A percentile compares a stretch with the other conserved stretches of the same genome.
These are phyloP conservation scores for Tulasnella sp. DNA, from an alignment of 768 basidiomycete species.

Conservation along the genomic window DNA sequence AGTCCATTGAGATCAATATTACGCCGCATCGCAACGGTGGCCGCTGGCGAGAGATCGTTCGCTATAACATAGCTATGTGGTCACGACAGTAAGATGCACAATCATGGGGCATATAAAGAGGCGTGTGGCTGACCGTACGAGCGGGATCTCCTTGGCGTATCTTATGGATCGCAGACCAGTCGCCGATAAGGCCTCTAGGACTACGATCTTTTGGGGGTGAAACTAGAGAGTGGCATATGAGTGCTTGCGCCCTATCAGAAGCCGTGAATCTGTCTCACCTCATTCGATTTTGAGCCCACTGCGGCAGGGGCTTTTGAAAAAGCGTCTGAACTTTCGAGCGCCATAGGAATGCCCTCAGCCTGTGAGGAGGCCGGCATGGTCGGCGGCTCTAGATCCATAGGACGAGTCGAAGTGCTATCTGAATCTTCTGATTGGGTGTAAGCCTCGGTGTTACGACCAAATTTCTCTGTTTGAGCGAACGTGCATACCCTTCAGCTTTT, in stretches of 20 bases:
- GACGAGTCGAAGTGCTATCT: too few relatives aligned
- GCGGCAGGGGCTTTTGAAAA: too few relatives aligned
- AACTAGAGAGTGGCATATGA: constrained; percentile 28
- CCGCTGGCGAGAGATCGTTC: constrained; percentile 80
- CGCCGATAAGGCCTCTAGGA: constrained; percentile 90
- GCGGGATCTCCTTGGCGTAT: constrained; percentile 93
- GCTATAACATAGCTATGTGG: constrained; percentile 75
- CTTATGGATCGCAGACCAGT: constrained; percentile 93
- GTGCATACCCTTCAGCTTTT: constrained; percentile 37
- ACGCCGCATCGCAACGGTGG: constrained; percentile 71
- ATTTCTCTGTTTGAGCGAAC: too few relatives aligned
- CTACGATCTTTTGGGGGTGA: constrained; percentile 53
- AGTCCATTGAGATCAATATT: constrained; percentile 80
- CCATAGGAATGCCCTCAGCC: background rate
- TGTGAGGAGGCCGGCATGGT: background rate
- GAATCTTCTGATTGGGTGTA: too few relatives aligned
- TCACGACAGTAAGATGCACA: too few relatives aligned
- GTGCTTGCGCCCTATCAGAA: background rate
- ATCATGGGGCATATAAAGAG: too few relatives aligned
- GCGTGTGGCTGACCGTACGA: constrained; percentile 52
- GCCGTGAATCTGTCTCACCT: background rate
- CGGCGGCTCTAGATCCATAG: background rate
- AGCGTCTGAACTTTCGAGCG: too few relatives aligned
- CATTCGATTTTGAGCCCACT: background rate
- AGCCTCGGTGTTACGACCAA: too few relatives aligned